phyloP scores from a whole-genome alignment of 1,284 basidiomycete species.

The Puccinia brachypodii region DNA sequence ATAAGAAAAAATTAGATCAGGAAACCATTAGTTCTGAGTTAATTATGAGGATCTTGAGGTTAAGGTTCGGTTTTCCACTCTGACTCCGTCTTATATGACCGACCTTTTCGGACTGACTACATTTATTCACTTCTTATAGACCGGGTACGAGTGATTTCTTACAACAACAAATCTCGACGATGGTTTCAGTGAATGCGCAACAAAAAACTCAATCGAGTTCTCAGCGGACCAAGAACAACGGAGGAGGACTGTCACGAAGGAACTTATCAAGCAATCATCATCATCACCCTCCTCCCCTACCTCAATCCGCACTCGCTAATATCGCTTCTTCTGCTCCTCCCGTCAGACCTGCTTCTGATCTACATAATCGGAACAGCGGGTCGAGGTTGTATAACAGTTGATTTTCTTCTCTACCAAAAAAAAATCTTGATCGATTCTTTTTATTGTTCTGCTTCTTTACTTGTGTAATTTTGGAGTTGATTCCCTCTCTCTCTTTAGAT shows the following conservation, averaged over 20 bases:
- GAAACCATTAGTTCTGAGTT: conserved; percentile 72
- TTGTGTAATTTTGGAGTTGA: too few relatives aligned
- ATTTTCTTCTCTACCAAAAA: neutral
- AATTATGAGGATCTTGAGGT: conserved; percentile 85
- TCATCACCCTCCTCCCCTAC: neutral
- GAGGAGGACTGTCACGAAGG: neutral
- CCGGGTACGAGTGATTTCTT: conserved; percentile 83
- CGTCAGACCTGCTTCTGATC: neutral
- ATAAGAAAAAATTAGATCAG: conserved; percentile 72
- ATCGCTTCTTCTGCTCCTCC: neutral
- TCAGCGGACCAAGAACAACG: neutral
- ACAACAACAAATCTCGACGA: conserved; percentile 66
- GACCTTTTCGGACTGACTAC: too few relatives aligned
- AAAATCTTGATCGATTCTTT: neutral
- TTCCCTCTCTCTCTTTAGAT: too few relatives aligned
- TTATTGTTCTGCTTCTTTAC: too few relatives aligned
- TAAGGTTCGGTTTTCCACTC: too few relatives aligned
- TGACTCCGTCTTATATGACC: too few relatives aligned
- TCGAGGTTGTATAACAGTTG: neutral
- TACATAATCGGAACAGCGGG: neutral
- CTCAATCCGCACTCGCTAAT: neutral
- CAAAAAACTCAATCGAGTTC: conserved; percentile 2
- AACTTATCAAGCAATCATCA: neutral
- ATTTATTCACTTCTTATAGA: conserved; percentile 61
- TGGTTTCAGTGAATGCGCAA: conserved; percentile 50